These are phyloP conservation scores for Diplodia seriata DNA, from an alignment of 2,329 filamentous ascomycete species.

Conservation along the genomic window DNA sequence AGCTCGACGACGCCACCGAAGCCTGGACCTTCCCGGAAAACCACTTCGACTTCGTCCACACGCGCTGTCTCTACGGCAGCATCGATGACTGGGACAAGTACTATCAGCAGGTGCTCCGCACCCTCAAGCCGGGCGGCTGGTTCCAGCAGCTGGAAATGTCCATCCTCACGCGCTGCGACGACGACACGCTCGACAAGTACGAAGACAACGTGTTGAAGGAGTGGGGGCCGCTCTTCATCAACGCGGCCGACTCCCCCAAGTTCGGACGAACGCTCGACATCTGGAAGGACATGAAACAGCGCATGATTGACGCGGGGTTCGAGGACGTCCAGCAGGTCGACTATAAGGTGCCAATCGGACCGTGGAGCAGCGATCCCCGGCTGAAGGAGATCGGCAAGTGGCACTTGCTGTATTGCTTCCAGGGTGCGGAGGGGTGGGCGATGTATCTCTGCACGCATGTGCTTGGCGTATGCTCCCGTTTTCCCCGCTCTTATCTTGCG, in stretches of 20 bases:
- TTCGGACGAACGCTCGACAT: constrained; percentile 48
- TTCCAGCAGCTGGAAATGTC: constrained; percentile 41
- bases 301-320: constrained; percentile 62
- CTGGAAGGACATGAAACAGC: constrained; percentile 45
- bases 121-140: constrained; percentile 39
- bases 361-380: constrained; percentile 46
- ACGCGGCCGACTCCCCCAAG: constrained; percentile 39
- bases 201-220: constrained; percentile 38
- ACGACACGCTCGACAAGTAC: constrained; percentile 34
- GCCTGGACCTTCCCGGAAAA: constrained; percentile 42
- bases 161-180: constrained; percentile 39
- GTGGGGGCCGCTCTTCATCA: constrained; percentile 40
- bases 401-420: constrained; percentile 40
- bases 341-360: constrained; percentile 44
- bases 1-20: constrained; percentile 58
- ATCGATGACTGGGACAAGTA: constrained; percentile 39
- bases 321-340: constrained; percentile 57
- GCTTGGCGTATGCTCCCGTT: constrained; percentile 9
- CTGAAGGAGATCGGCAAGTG: constrained; percentile 59
- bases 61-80: constrained; percentile 37
- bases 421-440: constrained; percentile 34
- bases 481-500: neutral
- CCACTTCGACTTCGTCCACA: constrained; percentile 40
- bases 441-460: constrained; percentile 30
- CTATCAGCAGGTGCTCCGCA: constrained; percentile 37